Conservation (phyloP, 768 basidiomycete genomes). For the Daedalea quercina region DNA sequence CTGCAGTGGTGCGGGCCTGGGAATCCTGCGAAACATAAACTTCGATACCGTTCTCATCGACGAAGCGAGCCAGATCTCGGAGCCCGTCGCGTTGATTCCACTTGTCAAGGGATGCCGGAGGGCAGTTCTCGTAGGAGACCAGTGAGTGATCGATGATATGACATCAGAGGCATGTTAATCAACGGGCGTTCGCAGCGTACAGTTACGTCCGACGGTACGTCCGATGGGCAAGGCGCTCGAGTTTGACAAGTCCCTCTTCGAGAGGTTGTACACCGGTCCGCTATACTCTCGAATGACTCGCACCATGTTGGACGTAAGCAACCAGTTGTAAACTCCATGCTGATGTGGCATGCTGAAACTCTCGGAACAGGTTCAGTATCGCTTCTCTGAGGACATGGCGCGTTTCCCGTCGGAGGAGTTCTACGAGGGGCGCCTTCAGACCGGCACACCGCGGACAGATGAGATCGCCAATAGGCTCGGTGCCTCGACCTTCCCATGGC, state of each 20-base stretch:
- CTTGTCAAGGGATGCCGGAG: slow-evolving; percentile 55
- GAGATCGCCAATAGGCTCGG: slow-evolving; percentile 22
- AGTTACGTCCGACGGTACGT: slow-evolving; percentile 58
- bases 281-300: slow-evolving; percentile 33
- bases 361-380: slow-evolving; percentile 46
- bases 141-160: slow-evolving; percentile 35
- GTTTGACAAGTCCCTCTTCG: slow-evolving; percentile 56
- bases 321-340: background rate
- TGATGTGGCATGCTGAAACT: background rate
- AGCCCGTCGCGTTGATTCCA: slow-evolving; percentile 59
- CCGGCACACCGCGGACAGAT: slow-evolving; percentile 29
- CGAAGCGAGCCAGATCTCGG: slow-evolving; percentile 67
- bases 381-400: slow-evolving; percentile 52
- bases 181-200: slow-evolving; percentile 37
- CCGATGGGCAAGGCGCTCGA: slow-evolving; percentile 50
- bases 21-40: slow-evolving; percentile 44
- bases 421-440: slow-evolving; percentile 47
- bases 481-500: slow-evolving; percentile 55
- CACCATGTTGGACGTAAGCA: slow-evolving; percentile 53
- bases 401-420: slow-evolving; percentile 58
- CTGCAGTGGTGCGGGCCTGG: slow-evolving; percentile 58
- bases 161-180: background rate
- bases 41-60: slow-evolving; percentile 63
- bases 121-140: slow-evolving; percentile 62
- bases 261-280: slow-evolving; percentile 45